A percentile compares a stretch with the other conserved stretches of the same genome.
Conservation (phyloP, 106 monocot genomes). For the Dactylorhiza incarnata region DNA sequence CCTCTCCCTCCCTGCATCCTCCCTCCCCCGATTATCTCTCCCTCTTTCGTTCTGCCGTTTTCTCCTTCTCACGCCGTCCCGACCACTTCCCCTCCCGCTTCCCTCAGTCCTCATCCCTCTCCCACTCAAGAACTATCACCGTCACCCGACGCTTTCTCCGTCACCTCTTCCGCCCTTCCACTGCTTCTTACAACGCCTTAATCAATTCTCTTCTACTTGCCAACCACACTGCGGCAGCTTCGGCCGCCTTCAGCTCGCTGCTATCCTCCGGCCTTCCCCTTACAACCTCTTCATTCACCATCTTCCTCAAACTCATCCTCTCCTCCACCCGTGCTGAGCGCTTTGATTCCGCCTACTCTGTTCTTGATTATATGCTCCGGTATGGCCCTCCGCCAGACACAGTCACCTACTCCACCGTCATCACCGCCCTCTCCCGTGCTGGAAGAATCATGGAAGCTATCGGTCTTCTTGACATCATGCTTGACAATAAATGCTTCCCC, state of each 20-base stretch:
- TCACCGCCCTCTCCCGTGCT: slow-evolving; percentile 19
- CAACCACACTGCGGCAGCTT: slow-evolving; percentile 2
- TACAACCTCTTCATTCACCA: slow-evolving; percentile 21
- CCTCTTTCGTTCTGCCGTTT: slow-evolving; percentile 13
- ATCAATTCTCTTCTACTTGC: slow-evolving; percentile 24
- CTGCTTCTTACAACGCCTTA: slow-evolving; percentile 18
- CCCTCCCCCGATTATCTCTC: slow-evolving; percentile 7
- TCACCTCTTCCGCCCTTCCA: slow-evolving; percentile 11
- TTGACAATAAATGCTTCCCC: slow-evolving; percentile 12
- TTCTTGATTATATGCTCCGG: slow-evolving; percentile 10
- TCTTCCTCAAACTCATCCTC: slow-evolving; percentile 17
- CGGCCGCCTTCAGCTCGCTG: slow-evolving; percentile 1
- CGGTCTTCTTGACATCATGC: slow-evolving; percentile 32
- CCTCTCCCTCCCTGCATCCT: not conserved
- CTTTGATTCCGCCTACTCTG: slow-evolving; percentile 4
- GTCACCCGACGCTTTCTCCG: not conserved
- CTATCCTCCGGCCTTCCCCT: slow-evolving; percentile 8
- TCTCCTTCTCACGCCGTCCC: not conserved
- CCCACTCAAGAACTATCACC: not conserved
- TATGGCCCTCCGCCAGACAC: slow-evolving; percentile 16
- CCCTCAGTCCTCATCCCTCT: slow-evolving; percentile 15
- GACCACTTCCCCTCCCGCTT: not conserved
- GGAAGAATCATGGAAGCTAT: slow-evolving; percentile 19
- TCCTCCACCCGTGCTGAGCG: not conserved
- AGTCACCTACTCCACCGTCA: slow-evolving; percentile 19